Conservation (phyloP, 441 rosid species). For the Dalechampia spathulata region DNA sequence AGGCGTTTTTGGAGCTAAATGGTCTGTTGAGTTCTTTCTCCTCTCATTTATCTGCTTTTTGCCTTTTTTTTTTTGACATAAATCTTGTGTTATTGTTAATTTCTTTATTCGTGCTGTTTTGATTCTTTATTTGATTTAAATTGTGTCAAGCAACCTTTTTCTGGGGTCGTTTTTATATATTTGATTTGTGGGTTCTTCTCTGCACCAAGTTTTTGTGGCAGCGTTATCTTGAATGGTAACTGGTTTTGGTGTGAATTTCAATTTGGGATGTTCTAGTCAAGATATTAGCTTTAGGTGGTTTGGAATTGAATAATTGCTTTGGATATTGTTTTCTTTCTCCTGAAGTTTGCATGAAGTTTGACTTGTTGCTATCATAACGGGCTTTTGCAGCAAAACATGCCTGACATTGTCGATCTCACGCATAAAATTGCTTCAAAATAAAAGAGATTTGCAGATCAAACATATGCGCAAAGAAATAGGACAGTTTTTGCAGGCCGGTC, state of each 20-base stretch:
- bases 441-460: conserved; percentile 86
- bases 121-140: background rate
- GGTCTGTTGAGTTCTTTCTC: conserved; percentile 28
- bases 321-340: background rate
- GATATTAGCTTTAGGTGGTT: background rate
- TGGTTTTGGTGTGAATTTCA: conserved; percentile 3
- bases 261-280: background rate
- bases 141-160: too few species aligned
- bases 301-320: background rate
- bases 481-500: conserved; percentile 86
- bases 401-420: conserved; percentile 74
- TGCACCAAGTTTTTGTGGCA: background rate
- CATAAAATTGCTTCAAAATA: conserved; percentile 78
- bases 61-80: background rate
- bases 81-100: background rate
- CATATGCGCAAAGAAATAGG: conserved; percentile 92
- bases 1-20: conserved; percentile 84
- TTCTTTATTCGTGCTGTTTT: background rate
- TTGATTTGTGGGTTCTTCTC: conserved; percentile 9
- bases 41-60: background rate
- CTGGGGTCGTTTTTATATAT: too few species aligned
- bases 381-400: conserved; percentile 63
- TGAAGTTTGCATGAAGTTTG: background rate
- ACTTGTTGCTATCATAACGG: conserved; percentile 9
- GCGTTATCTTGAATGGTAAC: background rate